Base-by-base conservation (phyloP, 2,329 filamentous ascomycete species). In the Aureobasidium sp. region DNA sequence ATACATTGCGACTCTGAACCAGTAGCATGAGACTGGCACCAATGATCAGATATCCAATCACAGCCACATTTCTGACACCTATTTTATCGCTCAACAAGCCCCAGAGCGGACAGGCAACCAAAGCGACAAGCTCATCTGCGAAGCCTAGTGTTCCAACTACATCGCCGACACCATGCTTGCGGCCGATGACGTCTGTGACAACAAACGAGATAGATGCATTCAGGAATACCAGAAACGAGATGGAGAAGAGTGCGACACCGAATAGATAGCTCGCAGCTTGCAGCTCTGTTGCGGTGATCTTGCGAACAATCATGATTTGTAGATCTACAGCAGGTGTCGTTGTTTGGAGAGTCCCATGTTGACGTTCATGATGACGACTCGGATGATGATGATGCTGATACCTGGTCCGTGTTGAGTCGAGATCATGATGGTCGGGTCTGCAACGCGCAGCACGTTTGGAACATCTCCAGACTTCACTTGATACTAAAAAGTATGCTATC, bases 191-290 rank as follows among this genome's bases (percentile, higher is more conserved):
- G 73, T 93, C 88, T 64, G 89, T 93, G 64, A 95, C 86, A 63
- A 94, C 88, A 75, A 94, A 95, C 61, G 88, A 91, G 64, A 94
- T 81, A 71, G 86, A 87, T 77, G 86, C 89, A 79, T 94, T 94
- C 65, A 95, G 83, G 76, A 95, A 95, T 70, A 95, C 90, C 67
- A 95, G 87, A 77, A 94, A 94, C 61, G 88, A 88, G 70, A 95
- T 94, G 74, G 87, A 90, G 79, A 93, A 93, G 68, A 95, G 85
- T 64, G 88, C 89, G 70, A 94, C 88, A 71, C 87, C 87, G 66
- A 91, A 81, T 39, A 95, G 84, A 74, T 95, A 95, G 34, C 89
- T 88, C 62, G 82, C 73, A 34, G 82, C 79, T 70, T 87, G 84
- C 2, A 78, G 71, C 65, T 77, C 76, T 23, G 79, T 80, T n/a